Evolutionary conservation across 2,329 filamentous ascomycete genomes (phyloP).

Genomic region (Mycocentrospora acerina): DNA sequence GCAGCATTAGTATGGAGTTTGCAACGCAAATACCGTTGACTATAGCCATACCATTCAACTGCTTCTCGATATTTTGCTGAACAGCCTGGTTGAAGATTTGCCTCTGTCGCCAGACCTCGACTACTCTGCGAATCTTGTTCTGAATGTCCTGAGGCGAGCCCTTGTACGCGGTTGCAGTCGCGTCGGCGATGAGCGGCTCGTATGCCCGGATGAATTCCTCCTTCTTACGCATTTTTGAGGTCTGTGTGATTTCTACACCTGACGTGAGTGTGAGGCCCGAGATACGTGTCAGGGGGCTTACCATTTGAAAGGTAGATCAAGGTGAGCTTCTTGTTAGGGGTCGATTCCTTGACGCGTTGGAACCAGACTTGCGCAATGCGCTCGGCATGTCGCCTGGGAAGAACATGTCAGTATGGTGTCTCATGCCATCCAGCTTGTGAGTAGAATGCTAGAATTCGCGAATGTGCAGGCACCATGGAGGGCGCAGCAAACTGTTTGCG

Average conservation of each 20-base stretch:
- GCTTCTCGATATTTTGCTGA: conserved; percentile 75
- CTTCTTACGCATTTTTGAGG: conserved; percentile 89
- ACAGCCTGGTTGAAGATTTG: conserved; percentile 80
- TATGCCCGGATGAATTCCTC: conserved; percentile 92
- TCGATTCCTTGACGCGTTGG: conserved; percentile 82
- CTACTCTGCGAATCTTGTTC: conserved; percentile 79
- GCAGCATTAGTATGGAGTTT: conserved; percentile 6
- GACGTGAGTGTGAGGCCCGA: conserved; percentile 5
- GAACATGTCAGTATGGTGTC: conserved; percentile 17
- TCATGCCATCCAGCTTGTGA: not conserved
- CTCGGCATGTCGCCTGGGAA: conserved; percentile 79
- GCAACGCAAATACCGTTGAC: not conserved
- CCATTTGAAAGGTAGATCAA: conserved; percentile 94
- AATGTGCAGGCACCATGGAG: not conserved
- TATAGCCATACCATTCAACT: conserved; percentile 67
- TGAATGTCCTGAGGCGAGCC: conserved; percentile 81
- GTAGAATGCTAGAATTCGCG: no score
- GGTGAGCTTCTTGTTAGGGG: conserved; percentile 81
- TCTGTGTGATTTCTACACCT: conserved; percentile 81
- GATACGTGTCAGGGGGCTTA: conserved; percentile 46
- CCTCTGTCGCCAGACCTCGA: conserved; percentile 92
- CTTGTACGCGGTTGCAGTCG: conserved; percentile 87
- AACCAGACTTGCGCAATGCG: conserved; percentile 91
- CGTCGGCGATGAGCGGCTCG: conserved; percentile 87
- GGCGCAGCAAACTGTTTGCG: conserved; percentile 4